phyloP scores from a whole-genome alignment of 345 rosid genomes.

The Eucalyptus leucophloia region DNA sequence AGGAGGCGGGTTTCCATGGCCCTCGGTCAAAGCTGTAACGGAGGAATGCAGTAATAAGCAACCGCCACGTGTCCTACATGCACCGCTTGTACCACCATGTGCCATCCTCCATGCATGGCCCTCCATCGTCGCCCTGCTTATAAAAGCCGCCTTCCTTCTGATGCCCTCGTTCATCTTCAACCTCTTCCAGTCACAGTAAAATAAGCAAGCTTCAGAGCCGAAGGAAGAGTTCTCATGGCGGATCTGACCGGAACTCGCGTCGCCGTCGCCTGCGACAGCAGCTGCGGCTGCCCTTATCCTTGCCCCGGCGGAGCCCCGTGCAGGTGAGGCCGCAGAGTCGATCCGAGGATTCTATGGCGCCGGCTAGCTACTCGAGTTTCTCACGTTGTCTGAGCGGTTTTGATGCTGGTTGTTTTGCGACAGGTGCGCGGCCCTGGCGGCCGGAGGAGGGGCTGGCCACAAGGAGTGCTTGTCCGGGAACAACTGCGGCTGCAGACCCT shows the following conservation, averaged over 20 bases:
- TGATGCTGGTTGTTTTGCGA: not conserved
- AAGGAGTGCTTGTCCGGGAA: not conserved
- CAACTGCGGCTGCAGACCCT: not conserved
- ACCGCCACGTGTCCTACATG: not conserved
- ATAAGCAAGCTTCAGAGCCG: not conserved
- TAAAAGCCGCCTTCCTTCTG: not conserved
- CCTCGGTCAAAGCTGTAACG: not conserved
- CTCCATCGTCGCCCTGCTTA: not conserved
- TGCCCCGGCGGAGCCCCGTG: not conserved
- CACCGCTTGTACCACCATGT: not conserved
- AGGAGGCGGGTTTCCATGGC: not conserved
- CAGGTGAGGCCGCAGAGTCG: not conserved
- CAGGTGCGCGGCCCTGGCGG: not conserved
- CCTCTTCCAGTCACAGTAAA: not conserved
- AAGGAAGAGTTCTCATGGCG: not conserved
- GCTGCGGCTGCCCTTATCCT: not conserved
- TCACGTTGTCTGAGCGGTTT: not conserved
- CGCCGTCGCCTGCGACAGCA: not conserved
- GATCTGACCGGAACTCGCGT: not conserved
- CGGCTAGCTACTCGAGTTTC: not conserved
- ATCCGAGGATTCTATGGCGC: not conserved
- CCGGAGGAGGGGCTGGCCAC: not conserved
- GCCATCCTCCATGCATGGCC: not conserved
- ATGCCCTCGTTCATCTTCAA: not conserved
- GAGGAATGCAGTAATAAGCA: not conserved